Percentiles rank a stretch among this genome's conserved stretches.
These are phyloP conservation scores for Trametes pubescens DNA, from an alignment of 1,284 basidiomycete genomes.

Conservation along the genomic window DNA sequence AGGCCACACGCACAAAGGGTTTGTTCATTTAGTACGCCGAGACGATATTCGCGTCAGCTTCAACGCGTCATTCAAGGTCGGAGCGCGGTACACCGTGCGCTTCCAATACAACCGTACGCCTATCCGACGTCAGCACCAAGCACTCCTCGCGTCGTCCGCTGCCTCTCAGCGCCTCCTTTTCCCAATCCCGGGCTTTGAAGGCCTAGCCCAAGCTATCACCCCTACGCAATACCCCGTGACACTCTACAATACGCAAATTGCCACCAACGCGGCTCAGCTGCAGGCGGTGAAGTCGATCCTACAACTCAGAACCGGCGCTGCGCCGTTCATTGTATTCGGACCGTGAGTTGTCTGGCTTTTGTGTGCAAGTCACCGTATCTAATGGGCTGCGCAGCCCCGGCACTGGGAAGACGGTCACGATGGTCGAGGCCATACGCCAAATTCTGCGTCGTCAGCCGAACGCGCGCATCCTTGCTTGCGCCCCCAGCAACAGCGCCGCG, in stretches of 20 bases:
- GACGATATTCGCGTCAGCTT: slow-evolving; percentile 63
- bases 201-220: slow-evolving; percentile 22
- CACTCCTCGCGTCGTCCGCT: slow-evolving; percentile 53
- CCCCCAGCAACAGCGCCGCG: slow-evolving; percentile 69
- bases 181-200: slow-evolving; percentile 46
- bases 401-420: slow-evolving; percentile 74
- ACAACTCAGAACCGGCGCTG: slow-evolving; percentile 51
- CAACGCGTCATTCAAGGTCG: slow-evolving; percentile 51
- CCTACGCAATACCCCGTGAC: slow-evolving; percentile 30
- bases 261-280: slow-evolving; percentile 57
- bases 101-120: slow-evolving; percentile 66
- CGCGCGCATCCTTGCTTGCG: slow-evolving; percentile 66
- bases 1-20: slow-evolving; percentile 63
- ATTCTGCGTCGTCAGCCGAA: slow-evolving; percentile 52
- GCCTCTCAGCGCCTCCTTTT: slow-evolving; percentile 51
- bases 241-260: slow-evolving; percentile 54
- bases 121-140: slow-evolving; percentile 63
- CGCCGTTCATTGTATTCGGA: slow-evolving; percentile 70
- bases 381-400: slow-evolving; percentile 53
- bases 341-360: slow-evolving; percentile 57
- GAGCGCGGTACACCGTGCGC: slow-evolving; percentile 52
- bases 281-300: slow-evolving; percentile 63
- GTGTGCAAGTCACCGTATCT: no score
- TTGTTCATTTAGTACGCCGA: slow-evolving; percentile 60
- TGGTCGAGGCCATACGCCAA: slow-evolving; percentile 71